A percentile compares a stretch with the other conserved stretches of the same genome.
Evolutionary conservation across 331 rosid genomes (phyloP).

Genomic region (Malus hybrid): DNA sequence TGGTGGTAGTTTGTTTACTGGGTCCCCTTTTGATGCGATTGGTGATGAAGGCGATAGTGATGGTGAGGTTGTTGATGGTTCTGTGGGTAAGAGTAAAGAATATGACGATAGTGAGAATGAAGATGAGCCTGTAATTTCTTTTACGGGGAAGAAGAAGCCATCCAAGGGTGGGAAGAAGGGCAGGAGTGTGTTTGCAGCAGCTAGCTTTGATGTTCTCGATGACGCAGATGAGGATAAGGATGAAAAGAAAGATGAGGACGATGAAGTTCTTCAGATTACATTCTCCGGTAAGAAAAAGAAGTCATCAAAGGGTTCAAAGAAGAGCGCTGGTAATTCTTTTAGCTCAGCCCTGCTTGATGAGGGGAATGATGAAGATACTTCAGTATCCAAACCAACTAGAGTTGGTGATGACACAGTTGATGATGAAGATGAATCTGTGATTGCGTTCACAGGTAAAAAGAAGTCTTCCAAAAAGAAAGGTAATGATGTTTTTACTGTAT

Average conservation of each 20-base stretch:
- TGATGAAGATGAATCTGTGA: slow-evolving; percentile 36
- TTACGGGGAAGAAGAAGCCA: slow-evolving; percentile 71
- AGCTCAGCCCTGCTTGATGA: slow-evolving; percentile 36
- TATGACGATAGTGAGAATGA: slow-evolving; percentile 33
- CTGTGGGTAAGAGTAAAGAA: slow-evolving; percentile 9
- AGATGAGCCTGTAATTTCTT: slow-evolving; percentile 47
- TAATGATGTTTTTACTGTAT: slow-evolving; percentile 23
- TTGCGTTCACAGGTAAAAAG: slow-evolving; percentile 77
- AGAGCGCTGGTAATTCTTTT: slow-evolving; percentile 30
- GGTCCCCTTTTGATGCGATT: slow-evolving; percentile 46
- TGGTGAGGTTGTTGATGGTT: slow-evolving; percentile 36
- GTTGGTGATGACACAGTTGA: slow-evolving; percentile 33
- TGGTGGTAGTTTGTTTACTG: slow-evolving; percentile 41
- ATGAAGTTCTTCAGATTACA: slow-evolving; percentile 40
- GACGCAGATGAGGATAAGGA: slow-evolving; percentile 37
- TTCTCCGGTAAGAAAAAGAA: slow-evolving; percentile 88
- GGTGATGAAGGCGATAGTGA: slow-evolving; percentile 38
- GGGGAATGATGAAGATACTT: slow-evolving; percentile 32
- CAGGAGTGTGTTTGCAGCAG: slow-evolving; percentile 29
- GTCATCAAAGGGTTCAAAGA: slow-evolving; percentile 58
- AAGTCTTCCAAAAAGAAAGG: slow-evolving; percentile 78
- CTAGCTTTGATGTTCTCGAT: slow-evolving; percentile 38
- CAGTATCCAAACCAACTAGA: slow-evolving; percentile 30
- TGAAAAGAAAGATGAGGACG: slow-evolving; percentile 46
- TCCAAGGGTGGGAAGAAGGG: slow-evolving; percentile 55